Conservation (phyloP, 768 basidiomycete species). For the Suillus subalutaceus region DNA sequence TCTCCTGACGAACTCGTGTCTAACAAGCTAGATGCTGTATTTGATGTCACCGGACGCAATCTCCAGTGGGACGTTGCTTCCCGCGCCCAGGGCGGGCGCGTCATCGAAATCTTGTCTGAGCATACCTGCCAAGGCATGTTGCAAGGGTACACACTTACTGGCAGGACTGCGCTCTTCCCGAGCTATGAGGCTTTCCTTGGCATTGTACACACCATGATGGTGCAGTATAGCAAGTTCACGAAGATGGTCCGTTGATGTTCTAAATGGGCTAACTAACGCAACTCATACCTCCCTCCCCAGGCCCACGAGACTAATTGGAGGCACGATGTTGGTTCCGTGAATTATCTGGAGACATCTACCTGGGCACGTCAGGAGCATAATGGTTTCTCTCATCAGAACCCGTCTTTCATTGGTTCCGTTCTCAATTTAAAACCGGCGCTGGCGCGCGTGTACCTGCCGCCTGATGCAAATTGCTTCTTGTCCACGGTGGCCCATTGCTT, state of each 20-base stretch:
- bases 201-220: constrained; percentile 89
- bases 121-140: constrained; percentile 91
- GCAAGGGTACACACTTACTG: constrained; percentile 91
- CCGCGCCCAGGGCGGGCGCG: constrained; percentile 74
- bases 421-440: constrained; percentile 72
- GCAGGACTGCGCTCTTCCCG: constrained; percentile 83
- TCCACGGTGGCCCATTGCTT: constrained; percentile 85
- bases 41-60: constrained; percentile 68
- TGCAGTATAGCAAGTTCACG: constrained; percentile 85
- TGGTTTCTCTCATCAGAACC: constrained; percentile 89
- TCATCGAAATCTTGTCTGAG: constrained; percentile 88
- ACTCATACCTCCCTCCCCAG: constrained; percentile 23
- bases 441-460: constrained; percentile 82
- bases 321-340: constrained; percentile 67
- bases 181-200: constrained; percentile 92
- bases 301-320: constrained; percentile 73
- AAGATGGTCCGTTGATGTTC: constrained; percentile 61
- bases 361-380: constrained; percentile 88
- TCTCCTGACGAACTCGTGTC: constrained; percentile 88
- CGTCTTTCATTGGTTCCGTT: constrained; percentile 85
- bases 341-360: constrained; percentile 88
- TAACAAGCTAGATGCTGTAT: constrained; percentile 85
- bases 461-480: constrained; percentile 88
- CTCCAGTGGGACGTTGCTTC: constrained; percentile 83
- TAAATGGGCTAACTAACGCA: background rate